Evolutionary conservation across 164 flowering plant species (phyloP), one percentile per base, ranked within the genome.

Genomic region (Saururus chinensis): DNA sequence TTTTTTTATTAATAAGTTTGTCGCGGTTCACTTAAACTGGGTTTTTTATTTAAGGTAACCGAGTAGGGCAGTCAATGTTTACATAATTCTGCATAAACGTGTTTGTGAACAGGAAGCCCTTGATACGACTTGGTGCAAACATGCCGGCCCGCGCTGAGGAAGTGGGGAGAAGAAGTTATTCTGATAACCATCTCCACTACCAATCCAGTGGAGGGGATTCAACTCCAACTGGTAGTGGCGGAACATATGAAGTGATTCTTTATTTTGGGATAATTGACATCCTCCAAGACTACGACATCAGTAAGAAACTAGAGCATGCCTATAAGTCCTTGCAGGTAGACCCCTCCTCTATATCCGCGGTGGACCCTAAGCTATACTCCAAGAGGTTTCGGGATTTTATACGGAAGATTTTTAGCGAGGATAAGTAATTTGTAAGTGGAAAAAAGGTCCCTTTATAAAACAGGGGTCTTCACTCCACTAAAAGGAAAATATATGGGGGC

Each of bases 361-460:
- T 89, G 14, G 96, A 87, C 68, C 96, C 96, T 0, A 89, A 89
- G 70, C 89, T 83, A 19, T 89, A 89, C 68, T 85, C 96, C 0
- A 89, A 80, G 77, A 81, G 96, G 62, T 83, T 89, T 57, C 74
- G 85, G 23, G 85, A 89, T 70, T 89, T 89, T 67, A 71, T 85
- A 0, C 80, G 86, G n/a, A 80, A 89, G 67, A 78, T 78, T 26
- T 89, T 89, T 62, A 59, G 83, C 0, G 86, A 82, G 69, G 93
- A 89, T 64, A 68, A 84, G 77, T 87, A 16, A 16, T 10, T 2
- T 6, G 30, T 4, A 6, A 25, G 23, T 42, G 9, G 19, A 35
- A 35, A 37, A 20, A 20, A 24, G 24, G 49, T 42, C 49, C 30
- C 40, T 30, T n/a, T 1, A 0, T 1, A 30, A 56, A 25, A 30